Evolutionary conservation across 1,284 basidiomycete species (phyloP).

Genomic region (Apiotrichum sp.): DNA sequence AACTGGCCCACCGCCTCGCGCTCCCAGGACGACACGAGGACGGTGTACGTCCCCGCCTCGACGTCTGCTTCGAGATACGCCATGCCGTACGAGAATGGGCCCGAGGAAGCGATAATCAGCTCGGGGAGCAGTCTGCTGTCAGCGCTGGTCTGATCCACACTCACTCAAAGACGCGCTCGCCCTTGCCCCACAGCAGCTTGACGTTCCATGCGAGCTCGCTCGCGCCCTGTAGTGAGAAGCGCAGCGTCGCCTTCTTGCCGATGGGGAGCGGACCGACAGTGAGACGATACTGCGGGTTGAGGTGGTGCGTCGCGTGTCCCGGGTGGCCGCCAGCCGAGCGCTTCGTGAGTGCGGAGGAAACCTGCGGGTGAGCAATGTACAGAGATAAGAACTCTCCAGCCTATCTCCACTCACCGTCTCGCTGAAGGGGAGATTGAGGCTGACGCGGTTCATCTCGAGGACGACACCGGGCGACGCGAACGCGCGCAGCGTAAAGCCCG

Average conservation of each 20-base stretch:
- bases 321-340: conserved; percentile 79
- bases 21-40: conserved; percentile 77
- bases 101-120: conserved; percentile 49
- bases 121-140: conserved; percentile 41
- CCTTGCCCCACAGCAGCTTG: conserved; percentile 67
- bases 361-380: conserved; percentile 43
- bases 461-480: conserved; percentile 22
- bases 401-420: conserved; percentile 20
- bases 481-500: conserved; percentile 39
- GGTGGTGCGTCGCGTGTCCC: conserved; percentile 70
- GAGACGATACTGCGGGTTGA: conserved; percentile 82
- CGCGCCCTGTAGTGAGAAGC: conserved; percentile 55
- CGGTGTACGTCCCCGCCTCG: conserved; percentile 66
- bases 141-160: conserved; percentile 26
- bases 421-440: conserved; percentile 28
- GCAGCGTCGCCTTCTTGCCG: conserved; percentile 49
- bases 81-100: conserved; percentile 73
- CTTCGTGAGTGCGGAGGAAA: conserved; percentile 59
- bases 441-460: conserved; percentile 28
- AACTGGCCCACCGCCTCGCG: conserved; percentile 63
- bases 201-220: conserved; percentile 70
- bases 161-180: conserved; percentile 66
- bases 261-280: conserved; percentile 46
- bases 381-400: not conserved
- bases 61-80: conserved; percentile 50